These are phyloP conservation scores for Backusella macrospora DNA, from an alignment of 192 early-diverging fungal species.

Conservation along the genomic window DNA sequence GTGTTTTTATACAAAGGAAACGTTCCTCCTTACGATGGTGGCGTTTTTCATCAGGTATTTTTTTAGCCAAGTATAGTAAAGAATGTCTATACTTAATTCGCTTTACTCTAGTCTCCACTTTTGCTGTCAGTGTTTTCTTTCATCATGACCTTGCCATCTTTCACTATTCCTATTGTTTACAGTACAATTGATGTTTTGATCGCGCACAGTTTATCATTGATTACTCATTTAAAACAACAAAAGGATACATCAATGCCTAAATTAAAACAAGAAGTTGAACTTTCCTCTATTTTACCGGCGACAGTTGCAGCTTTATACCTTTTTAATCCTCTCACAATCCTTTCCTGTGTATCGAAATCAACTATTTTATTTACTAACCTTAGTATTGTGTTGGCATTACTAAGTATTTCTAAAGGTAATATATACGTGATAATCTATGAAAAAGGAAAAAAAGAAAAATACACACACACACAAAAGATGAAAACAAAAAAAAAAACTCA, in stretches of 20 bases:
- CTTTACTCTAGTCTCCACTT: conserved; percentile 61
- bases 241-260: not conserved
- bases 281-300: conserved; percentile 14
- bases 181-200: conserved; percentile 65
- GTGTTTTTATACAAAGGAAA: conserved; percentile 73
- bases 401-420: conserved; percentile 41
- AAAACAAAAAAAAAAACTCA: not conserved
- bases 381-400: conserved; percentile 70
- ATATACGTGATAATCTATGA: not conserved
- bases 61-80: not conserved
- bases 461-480: not conserved
- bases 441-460: not conserved
- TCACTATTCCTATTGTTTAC: conserved; percentile 59
- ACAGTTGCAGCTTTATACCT: conserved; percentile 56
- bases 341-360: conserved; percentile 73
- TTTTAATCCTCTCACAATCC: conserved; percentile 84
- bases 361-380: conserved; percentile 78
- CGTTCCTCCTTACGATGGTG: conserved; percentile 87
- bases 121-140: conserved; percentile 73
- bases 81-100: not conserved
- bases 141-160: conserved; percentile 55
- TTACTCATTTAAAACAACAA: conserved; percentile 52
- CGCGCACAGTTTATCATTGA: conserved; percentile 59
- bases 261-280: conserved; percentile 38
- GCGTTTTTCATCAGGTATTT: conserved; percentile 84